These are phyloP conservation scores for Colletotrichum sp. DNA, from an alignment of 2,329 filamentous ascomycete genomes.

Conservation along the genomic window DNA sequence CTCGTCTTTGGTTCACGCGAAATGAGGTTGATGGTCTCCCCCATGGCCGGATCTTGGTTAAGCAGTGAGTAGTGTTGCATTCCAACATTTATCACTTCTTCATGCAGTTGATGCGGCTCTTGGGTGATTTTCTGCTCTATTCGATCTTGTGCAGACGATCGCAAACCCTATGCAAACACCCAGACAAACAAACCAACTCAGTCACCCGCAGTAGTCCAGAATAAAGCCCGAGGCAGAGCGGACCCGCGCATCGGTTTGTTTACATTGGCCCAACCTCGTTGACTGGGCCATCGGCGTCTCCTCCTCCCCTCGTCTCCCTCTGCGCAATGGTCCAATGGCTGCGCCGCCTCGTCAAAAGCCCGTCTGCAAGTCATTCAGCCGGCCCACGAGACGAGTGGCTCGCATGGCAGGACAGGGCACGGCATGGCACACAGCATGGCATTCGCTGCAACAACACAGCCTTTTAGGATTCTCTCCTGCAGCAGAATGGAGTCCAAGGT, in stretches of 20 bases:
- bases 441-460: not conserved
- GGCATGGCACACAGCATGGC: not conserved
- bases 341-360: not conserved
- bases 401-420: not conserved
- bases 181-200: not conserved
- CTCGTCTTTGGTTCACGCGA: not conserved
- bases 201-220: not conserved
- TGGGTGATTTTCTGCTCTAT: not conserved
- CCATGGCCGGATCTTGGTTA: not conserved
- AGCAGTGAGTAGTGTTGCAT: not conserved
- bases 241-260: conserved; percentile 12
- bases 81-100: not conserved
- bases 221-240: not conserved
- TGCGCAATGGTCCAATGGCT: not conserved
- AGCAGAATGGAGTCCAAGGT: not conserved
- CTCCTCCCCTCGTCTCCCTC: not conserved
- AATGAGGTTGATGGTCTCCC: not conserved
- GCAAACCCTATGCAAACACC: not conserved
- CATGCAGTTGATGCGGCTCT: not conserved
- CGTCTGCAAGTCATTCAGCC: not conserved
- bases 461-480: not conserved
- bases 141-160: not conserved
- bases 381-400: not conserved
- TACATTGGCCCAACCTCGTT: conserved; percentile 1
- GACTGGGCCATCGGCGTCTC: not conserved